phyloP scores from a whole-genome alignment of 306 rosid species.

The Sicyos edulis region DNA sequence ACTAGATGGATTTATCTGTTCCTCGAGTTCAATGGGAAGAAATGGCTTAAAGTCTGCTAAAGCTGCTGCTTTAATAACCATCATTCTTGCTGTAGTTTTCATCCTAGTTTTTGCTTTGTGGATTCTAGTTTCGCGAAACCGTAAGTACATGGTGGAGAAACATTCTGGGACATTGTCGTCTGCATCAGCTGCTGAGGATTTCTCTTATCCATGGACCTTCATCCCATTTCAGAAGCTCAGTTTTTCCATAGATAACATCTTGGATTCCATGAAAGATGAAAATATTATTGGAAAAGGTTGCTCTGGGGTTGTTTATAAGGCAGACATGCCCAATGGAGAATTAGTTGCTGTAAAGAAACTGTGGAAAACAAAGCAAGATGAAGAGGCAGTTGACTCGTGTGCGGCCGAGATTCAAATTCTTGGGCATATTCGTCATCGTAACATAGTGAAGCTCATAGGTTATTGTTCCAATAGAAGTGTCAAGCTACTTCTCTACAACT shows the following conservation, averaged over 20 bases:
- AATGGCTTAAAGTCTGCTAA: conserved; percentile 59
- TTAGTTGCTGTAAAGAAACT: conserved; percentile 90
- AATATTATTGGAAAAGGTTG: conserved; percentile 91
- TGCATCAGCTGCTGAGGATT: conserved; percentile 72
- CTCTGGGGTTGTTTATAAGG: conserved; percentile 75
- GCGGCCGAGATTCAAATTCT: conserved; percentile 97
- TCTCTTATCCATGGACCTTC: conserved; percentile 98
- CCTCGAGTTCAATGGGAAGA: conserved; percentile 42
- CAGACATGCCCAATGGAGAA: conserved; percentile 75
- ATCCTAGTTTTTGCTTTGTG: conserved; percentile 66
- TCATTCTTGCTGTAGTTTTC: conserved; percentile 57
- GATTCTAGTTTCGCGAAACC: conserved; percentile 51
- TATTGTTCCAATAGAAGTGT: conserved; percentile 87
- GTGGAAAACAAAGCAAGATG: conserved; percentile 81
- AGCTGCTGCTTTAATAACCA: conserved; percentile 47
- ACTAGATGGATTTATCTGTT: conserved; percentile 68
- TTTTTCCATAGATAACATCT: conserved; percentile 67
- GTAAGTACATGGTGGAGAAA: conserved; percentile 46
- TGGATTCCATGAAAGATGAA: conserved; percentile 85
- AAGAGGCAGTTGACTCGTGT: conserved; percentile 69
- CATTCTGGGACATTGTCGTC: conserved; percentile 35
- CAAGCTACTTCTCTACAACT: conserved; percentile 90
- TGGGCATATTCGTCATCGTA: conserved; percentile 89
- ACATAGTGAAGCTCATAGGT: conserved; percentile 85
- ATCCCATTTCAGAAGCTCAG: conserved; percentile 90